Base-by-base conservation (phyloP, 371 early-diverging fungal species). In the Zopfochytrium polystomum region DNA sequence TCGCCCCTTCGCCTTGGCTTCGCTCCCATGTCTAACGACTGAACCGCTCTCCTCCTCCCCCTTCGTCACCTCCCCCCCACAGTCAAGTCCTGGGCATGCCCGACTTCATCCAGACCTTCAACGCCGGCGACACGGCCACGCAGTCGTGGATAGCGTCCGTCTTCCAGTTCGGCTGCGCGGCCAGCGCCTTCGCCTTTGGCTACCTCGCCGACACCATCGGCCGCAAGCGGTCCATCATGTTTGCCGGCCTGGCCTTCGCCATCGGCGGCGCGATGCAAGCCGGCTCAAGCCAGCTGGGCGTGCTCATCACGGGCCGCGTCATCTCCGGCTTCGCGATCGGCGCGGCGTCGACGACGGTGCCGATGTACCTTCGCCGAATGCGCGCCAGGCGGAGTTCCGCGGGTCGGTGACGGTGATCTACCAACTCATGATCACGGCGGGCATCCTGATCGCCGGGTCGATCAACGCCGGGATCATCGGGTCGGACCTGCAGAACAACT, bases 311-410 rank as follows among this genome's bases (percentile, higher is more conserved):
- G 31, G 93, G 92, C 23, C 85, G 97, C 43, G 58, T 70, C 65
- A 52, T 75, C 60, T 66, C 66, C 42, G 97, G 97, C 52, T 60
- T 93, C 6, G 89, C 87, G 44, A 76, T 92, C 58, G 98, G 98
- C 77, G 79, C 88, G 58, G 76, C 88, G 7, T 91, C 93, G 51
- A 87, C 86, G 85, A 80, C 81, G 31, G 92, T 93, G 7, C 97
- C 98, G 3, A 73, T 90, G 43, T 99, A 91, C 78, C 90, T 93
- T 72, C n/a, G 86, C 92, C 26, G 93, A 95, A 58, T 84, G 94
- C 7, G 87, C 95, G 9, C 89, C 93, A 18, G 81, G 89, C 47
- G 69, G 82, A 13, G 83, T n/a, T 89, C 65, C 88, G 96, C 68
- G 98, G 97, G 29, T 76, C 90, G 20, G 70, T 96, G 26, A 86